These are phyloP conservation scores for Chamaenerion angustifolium DNA, from an alignment of 345 rosid genomes.

Conservation along the genomic window DNA sequence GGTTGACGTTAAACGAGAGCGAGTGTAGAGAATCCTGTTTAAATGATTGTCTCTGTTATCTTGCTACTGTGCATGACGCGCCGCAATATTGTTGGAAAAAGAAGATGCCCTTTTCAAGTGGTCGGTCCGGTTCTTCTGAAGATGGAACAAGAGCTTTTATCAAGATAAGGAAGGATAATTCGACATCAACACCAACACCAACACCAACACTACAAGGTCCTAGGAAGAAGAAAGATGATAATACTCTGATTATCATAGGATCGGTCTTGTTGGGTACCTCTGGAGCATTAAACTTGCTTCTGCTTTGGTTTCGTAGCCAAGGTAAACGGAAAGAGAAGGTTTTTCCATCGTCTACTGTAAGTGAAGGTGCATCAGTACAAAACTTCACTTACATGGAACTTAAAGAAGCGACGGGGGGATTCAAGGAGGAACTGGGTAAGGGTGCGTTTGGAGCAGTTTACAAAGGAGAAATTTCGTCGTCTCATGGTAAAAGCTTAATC, in stretches of 20 bases:
- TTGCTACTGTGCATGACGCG: conserved; percentile 12
- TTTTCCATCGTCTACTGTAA: neutral
- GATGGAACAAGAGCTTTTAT: conserved; percentile 24
- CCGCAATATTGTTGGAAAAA: conserved; percentile 30
- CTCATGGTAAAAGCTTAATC: neutral
- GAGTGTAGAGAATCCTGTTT: conserved; percentile 31
- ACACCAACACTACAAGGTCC: neutral
- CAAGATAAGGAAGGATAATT: conserved; percentile 17
- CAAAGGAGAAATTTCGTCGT: conserved; percentile 3
- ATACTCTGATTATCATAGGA: conserved; percentile 1
- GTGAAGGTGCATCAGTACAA: neutral
- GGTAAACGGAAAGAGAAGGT: neutral
- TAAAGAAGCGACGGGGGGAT: conserved; percentile 4
- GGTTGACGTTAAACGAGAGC: conserved; percentile 12
- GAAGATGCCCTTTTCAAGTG: conserved; percentile 32
- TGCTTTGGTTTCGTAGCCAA: neutral
- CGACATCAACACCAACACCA: neutral
- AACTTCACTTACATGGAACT: conserved; percentile 4
- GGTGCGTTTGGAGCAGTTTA: conserved; percentile 22
- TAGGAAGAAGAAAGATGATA: conserved; percentile 4
- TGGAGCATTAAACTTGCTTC: neutral
- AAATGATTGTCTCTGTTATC: conserved; percentile 41
- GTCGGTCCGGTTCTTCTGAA: conserved; percentile 8
- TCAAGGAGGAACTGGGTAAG: conserved; percentile 8
- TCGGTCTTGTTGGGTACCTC: conserved; percentile 2